Base-by-base conservation (phyloP, 192 early-diverging fungal species). In the Coemansia sp. region DNA sequence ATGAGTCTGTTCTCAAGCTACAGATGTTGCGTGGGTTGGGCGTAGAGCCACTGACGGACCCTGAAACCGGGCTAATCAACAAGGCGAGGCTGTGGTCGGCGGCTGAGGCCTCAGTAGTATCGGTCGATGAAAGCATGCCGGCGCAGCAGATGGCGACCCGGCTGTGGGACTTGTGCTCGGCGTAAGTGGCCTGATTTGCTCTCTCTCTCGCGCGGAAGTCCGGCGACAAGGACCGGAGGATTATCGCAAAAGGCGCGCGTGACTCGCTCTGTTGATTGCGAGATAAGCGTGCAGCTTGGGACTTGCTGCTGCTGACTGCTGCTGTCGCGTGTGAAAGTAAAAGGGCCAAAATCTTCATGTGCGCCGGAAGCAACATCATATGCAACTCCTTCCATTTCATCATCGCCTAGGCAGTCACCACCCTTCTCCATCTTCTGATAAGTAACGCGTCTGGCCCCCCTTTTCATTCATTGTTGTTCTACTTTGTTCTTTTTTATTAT, bases 131-230 rank as follows among this genome's bases (percentile, higher is more conserved):
- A 20, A 36, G 33, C 16, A 57, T 62, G 42, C 65, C 71, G 1
- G 16, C 73, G 0, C 74, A 82, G 52, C 74, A 82, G 70, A 41
- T 83, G 57, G 80, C 80, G n/a, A 59, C 80, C 10, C 65, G 69
- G 66, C 80, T 83, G 73, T 83, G 80, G 80, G 73, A 75, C 20
- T 44, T 74, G 34, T 83, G 80, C 73, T 67, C 71, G 38, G 71
- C 54, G 13, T 52, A 55, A 60, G 24, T 54, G 51, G 51, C 51
- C 24, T 55, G 54, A 55, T 24, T 55, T 15, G 54, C 54, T 61
- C 5, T 16, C 34, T 8, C 5, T 18, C 18, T 61, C n/a, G n/a
- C n/a, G 34, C 59, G 59, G 59, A 36, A 59, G 31, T 20, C 55
- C 55, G 22, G 55, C 31, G 11, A 3, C 13, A 29, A 33, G 55